These are phyloP conservation scores for Diaporthe aspalathi DNA, from an alignment of 2,329 filamentous ascomycete genomes.

Conservation along the genomic window DNA sequence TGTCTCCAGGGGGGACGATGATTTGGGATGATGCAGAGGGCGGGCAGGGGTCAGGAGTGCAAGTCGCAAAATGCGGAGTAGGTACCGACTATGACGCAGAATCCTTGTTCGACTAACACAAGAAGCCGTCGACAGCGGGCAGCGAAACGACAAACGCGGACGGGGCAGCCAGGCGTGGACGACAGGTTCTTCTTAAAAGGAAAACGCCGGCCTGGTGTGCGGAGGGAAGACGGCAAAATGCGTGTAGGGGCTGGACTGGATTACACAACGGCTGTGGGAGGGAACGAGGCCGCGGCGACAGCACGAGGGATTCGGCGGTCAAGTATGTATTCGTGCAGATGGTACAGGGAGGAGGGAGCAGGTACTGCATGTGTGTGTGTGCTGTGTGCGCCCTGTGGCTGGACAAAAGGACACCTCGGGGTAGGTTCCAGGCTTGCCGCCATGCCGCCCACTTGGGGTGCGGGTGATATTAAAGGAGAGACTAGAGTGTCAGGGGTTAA, in stretches of 20 bases:
- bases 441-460: slow-evolving; percentile 38
- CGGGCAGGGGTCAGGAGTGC: slow-evolving; percentile 17
- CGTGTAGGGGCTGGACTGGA: slow-evolving; percentile 7
- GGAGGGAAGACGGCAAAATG: not conserved
- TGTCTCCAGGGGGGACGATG: slow-evolving; percentile 17
- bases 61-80: slow-evolving; percentile 32
- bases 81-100: slow-evolving; percentile 34
- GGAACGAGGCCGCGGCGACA: not conserved
- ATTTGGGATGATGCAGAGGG: slow-evolving; percentile 18
- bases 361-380: slow-evolving; percentile 1
- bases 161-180: not conserved
- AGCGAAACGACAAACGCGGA: not conserved
- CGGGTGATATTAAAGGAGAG: slow-evolving; percentile 36
- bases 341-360: slow-evolving; percentile 16
- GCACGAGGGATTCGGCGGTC: slow-evolving; percentile 27
- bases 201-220: not conserved
- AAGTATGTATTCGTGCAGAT: slow-evolving; percentile 33
- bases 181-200: not conserved
- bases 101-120: slow-evolving; percentile 27
- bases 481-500: slow-evolving; percentile 37
- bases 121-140: slow-evolving; percentile 16
- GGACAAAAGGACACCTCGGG: slow-evolving; percentile 31
- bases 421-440: slow-evolving; percentile 36
- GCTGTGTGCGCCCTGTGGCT: slow-evolving; percentile 14
- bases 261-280: not conserved